Evolutionary conservation across 306 rosid species (phyloP).

Genomic region (Astragalus glycyphyllos): DNA sequence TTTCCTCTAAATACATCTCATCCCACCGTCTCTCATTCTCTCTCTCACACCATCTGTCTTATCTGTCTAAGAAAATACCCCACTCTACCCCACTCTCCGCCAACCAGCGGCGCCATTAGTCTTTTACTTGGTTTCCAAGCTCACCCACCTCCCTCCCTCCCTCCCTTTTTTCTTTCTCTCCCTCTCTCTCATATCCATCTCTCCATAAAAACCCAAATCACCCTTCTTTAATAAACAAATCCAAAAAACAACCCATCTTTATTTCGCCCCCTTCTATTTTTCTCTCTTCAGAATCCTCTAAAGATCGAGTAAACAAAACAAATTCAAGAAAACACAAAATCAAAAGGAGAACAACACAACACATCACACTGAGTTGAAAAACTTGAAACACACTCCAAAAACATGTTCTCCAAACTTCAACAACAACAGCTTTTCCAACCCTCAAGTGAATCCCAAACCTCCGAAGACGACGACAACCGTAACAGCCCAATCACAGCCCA

Average conservation of each 20-base stretch:
- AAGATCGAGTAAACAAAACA: not conserved
- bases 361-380: not conserved
- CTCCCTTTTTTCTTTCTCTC: no score
- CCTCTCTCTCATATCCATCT: not conserved
- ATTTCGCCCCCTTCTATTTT: not conserved
- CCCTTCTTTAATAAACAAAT: conserved; percentile 39
- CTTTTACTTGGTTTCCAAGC: conserved; percentile 69
- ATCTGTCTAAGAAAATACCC: conserved; percentile 40
- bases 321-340: conserved; percentile 7
- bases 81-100: conserved; percentile 54
- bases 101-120: conserved; percentile 66
- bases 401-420: conserved; percentile 66
- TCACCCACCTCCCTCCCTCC: conserved; percentile 53
- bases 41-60: not conserved
- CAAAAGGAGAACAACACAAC: conserved; percentile 34
- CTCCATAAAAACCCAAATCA: conserved; percentile 16
- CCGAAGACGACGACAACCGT: conserved; percentile 67
- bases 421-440: conserved; percentile 51
- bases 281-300: conserved; percentile 2
- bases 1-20: not conserved
- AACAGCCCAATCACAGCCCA: conserved; percentile 41
- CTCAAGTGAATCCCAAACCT: conserved; percentile 56
- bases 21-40: not conserved
- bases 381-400: not conserved
- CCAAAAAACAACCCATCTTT: not conserved